Conservation (phyloP, 2,329 filamentous ascomycete species). For the Lachnellula cervina region DNA sequence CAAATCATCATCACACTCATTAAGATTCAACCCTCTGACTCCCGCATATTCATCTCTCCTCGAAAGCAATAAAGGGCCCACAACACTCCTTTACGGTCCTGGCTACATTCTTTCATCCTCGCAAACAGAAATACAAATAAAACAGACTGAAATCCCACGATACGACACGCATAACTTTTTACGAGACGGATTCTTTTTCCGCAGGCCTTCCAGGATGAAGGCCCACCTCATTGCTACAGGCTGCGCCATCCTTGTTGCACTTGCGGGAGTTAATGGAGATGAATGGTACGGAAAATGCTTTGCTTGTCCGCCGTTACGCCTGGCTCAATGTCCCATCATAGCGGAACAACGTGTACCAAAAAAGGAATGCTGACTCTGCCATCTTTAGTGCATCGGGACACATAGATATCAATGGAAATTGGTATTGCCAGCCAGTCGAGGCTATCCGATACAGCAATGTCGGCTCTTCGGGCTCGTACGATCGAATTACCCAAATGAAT, state of each 20-base stretch:
- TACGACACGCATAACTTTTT: not conserved
- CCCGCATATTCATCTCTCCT: not conserved
- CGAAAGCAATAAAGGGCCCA: not conserved
- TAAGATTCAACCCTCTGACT: not conserved
- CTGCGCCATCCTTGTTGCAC: not conserved
- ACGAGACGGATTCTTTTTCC: not conserved
- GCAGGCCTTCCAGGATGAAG: not conserved
- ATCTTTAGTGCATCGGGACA: conserved; percentile 25
- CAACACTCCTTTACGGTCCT: not conserved
- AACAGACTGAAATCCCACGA: not conserved
- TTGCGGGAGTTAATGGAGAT: not conserved
- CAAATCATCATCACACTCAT: not conserved
- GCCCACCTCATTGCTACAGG: not conserved
- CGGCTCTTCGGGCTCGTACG: conserved; percentile 56
- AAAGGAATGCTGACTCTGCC: not conserved
- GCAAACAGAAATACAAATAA: not conserved
- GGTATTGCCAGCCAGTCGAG: conserved; percentile 59
- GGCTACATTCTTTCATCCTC: not conserved
- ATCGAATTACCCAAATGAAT: conserved; percentile 59
- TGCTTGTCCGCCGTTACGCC: not conserved
- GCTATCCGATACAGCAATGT: conserved; percentile 65
- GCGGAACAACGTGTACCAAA: not conserved
- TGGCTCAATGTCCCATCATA: not conserved
- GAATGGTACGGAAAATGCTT: not conserved
- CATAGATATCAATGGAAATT: conserved; percentile 48